A percentile compares a stretch with the other conserved stretches of the same genome.
Conservation (phyloP, 306 rosid species). For the Quercus variabilis region DNA sequence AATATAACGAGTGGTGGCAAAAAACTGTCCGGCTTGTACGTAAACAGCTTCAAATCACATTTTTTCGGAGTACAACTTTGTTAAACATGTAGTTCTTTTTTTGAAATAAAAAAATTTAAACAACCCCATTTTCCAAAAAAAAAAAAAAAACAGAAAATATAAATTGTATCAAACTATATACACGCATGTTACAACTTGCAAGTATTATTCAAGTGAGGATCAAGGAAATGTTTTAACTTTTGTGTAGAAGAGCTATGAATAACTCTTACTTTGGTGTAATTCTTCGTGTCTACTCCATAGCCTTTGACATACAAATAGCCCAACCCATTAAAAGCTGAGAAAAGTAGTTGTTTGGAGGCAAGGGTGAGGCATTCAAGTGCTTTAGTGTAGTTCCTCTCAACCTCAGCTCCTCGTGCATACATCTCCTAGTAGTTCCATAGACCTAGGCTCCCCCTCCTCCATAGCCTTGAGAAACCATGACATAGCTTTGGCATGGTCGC, state of each 20-base stretch:
- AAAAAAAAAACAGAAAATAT: too few relatives aligned
- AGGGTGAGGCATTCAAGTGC: conserved; percentile 91
- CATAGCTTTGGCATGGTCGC: conserved; percentile 80
- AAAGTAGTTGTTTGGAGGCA: conserved; percentile 74
- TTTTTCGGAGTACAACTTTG: too few relatives aligned
- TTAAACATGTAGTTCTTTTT: too few relatives aligned
- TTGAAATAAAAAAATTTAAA: too few relatives aligned
- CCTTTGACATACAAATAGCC: conserved; percentile 94
- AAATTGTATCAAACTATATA: too few relatives aligned
- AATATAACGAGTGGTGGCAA: not conserved
- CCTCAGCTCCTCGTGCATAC: conserved; percentile 93
- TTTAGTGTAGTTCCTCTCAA: conserved; percentile 82
- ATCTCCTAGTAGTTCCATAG: conserved; percentile 95
- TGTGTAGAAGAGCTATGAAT: too few relatives aligned
- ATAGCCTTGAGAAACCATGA: conserved; percentile 88
- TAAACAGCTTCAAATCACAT: too few relatives aligned
- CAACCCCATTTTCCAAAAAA: too few relatives aligned
- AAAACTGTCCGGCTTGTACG: too few relatives aligned
- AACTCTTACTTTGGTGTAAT: conserved; percentile 71
- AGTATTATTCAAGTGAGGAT: too few relatives aligned
- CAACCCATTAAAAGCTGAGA: conserved; percentile 85
- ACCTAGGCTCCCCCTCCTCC: conserved; percentile 86
- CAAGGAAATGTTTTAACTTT: too few relatives aligned
- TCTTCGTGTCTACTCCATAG: conserved; percentile 81
- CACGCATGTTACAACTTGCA: too few relatives aligned